phyloP scores from a whole-genome alignment of 345 rosid species.

The Turnera subulata region DNA sequence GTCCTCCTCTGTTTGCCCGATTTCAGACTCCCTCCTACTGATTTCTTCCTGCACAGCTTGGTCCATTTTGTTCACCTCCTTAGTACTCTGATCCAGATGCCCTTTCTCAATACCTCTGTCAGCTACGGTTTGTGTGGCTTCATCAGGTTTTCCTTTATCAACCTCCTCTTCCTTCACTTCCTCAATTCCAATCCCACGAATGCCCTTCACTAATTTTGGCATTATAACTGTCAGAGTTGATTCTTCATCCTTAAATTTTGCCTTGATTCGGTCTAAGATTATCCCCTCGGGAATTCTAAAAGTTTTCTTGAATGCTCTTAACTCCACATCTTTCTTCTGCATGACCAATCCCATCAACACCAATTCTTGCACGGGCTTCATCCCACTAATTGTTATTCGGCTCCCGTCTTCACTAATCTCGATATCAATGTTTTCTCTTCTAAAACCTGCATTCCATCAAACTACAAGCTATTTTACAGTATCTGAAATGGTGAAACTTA shows the following conservation, averaged over 20 bases:
- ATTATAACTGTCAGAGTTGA: slow-evolving; percentile 49
- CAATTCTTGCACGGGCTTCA: slow-evolving; percentile 67
- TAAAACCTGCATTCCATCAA: slow-evolving; percentile 57
- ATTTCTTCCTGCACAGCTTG: slow-evolving; percentile 14
- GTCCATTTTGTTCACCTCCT: slow-evolving; percentile 17
- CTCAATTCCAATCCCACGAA: slow-evolving; percentile 45
- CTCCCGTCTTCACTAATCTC: slow-evolving; percentile 65
- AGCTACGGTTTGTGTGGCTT: slow-evolving; percentile 4
- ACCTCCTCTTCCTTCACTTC: slow-evolving; percentile 39
- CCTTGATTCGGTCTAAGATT: slow-evolving; percentile 57
- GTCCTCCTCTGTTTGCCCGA: background rate
- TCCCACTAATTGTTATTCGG: slow-evolving; percentile 47
- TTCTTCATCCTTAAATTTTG: slow-evolving; percentile 52
- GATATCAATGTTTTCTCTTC: slow-evolving; percentile 51
- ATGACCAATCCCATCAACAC: slow-evolving; percentile 56
- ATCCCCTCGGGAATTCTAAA: slow-evolving; percentile 59
- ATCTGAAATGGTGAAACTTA: too few relatives aligned
- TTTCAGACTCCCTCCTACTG: slow-evolving; percentile 12
- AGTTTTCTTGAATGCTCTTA: slow-evolving; percentile 48
- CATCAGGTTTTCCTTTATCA: slow-evolving; percentile 6
- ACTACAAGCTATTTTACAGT: too few relatives aligned
- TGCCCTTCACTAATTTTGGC: slow-evolving; percentile 63
- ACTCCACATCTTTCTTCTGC: slow-evolving; percentile 52
- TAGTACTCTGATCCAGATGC: background rate
- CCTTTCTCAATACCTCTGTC: slow-evolving; percentile 14